A percentile compares a stretch with the other conserved stretches of the same genome.
These are phyloP conservation scores for Sanghuangporus sanghuang DNA, from an alignment of 1,284 basidiomycete genomes.

Conservation along the genomic window DNA sequence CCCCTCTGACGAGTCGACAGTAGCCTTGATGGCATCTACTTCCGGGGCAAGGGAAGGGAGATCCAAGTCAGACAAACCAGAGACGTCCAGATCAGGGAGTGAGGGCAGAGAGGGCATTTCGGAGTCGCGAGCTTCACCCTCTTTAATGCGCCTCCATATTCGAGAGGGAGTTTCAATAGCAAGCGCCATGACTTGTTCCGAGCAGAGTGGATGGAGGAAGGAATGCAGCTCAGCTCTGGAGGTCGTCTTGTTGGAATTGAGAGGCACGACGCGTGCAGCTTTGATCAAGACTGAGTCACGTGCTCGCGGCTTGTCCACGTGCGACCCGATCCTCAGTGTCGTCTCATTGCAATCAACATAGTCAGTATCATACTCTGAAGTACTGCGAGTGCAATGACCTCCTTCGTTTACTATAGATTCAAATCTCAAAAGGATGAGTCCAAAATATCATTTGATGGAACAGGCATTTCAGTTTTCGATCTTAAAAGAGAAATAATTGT, in stretches of 20 bases:
- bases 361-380: background rate
- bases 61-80: conserved; percentile 27
- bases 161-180: conserved; percentile 72
- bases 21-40: background rate
- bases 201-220: background rate
- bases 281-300: background rate
- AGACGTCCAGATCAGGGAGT: conserved; percentile 62
- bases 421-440: conserved; percentile 93
- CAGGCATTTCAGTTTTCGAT: conserved; percentile 98
- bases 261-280: background rate
- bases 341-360: background rate
- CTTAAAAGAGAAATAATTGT: conserved; percentile 98
- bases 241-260: background rate
- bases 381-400: conserved; percentile 55
- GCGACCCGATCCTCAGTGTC: too few relatives aligned
- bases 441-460: conserved; percentile 95
- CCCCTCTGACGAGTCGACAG: background rate
- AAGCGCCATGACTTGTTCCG: conserved; percentile 30
- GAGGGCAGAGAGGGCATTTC: conserved; percentile 79
- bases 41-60: background rate
- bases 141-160: conserved; percentile 74
- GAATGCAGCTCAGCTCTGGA: background rate
- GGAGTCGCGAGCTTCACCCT: conserved; percentile 43
- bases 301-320: background rate
- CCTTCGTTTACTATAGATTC: conserved; percentile 98